A percentile compares a stretch with the other conserved stretches of the same genome.
phyloP scores from a whole-genome alignment of 306 rosid species.

The Casuarina glauca region DNA sequence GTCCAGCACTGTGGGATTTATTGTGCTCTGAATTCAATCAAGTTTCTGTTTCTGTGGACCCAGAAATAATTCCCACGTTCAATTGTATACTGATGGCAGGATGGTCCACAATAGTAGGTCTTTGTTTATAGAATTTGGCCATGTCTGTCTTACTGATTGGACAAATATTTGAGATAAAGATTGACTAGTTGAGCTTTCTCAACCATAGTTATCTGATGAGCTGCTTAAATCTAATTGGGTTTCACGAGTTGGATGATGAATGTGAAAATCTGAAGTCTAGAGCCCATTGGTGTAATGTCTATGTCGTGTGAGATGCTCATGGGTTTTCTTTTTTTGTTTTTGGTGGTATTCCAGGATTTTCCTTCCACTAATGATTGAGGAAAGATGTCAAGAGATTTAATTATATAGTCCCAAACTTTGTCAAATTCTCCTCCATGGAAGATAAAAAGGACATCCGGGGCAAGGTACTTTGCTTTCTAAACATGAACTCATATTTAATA shows the following conservation, averaged over 20 bases:
- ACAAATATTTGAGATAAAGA: neutral
- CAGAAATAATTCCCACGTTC: neutral
- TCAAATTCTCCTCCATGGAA: neutral
- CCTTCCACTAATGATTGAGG: neutral
- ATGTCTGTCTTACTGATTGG: neutral
- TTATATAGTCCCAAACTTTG: neutral
- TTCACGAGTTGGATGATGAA: neutral
- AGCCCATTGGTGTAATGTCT: neutral
- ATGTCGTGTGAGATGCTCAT: neutral
- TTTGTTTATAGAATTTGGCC: too few species aligned
- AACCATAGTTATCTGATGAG: neutral
- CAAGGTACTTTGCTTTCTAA: too few species aligned
- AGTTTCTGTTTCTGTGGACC: neutral
- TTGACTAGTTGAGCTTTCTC: neutral
- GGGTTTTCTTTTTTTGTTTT: too few species aligned
- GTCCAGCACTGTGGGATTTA: neutral
- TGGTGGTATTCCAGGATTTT: neutral
- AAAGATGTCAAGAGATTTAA: neutral
- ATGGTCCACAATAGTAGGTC: neutral
- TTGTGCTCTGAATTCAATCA: neutral
- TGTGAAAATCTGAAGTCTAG: neutral
- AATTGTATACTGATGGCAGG: neutral
- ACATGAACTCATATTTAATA: too few species aligned
- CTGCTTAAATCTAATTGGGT: neutral
- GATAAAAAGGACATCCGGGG: neutral